A percentile compares a stretch with the other conserved stretches of the same genome.
phyloP scores from a whole-genome alignment of 495 filamentous ascomycete genomes.

The Daldinia childiae region DNA sequence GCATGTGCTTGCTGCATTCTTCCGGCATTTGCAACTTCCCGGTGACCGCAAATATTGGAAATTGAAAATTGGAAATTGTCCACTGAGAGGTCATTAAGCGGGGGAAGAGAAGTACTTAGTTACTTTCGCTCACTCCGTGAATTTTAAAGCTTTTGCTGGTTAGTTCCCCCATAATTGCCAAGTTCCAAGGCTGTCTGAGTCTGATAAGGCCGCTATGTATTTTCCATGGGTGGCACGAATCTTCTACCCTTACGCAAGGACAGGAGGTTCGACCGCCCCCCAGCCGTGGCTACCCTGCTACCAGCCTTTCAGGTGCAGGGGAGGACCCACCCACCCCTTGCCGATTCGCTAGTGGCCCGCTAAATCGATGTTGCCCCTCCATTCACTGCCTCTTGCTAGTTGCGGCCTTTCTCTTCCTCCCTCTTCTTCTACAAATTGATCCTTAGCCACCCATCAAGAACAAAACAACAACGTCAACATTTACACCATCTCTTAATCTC shows the following conservation, averaged over 20 bases:
- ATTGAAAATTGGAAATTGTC: no score
- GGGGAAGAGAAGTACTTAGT: no score
- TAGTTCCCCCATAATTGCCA: neutral
- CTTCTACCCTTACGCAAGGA: slow-evolving; percentile 14
- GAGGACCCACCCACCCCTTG: slow-evolving; percentile 33
- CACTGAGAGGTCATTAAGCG: no score
- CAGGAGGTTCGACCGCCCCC: slow-evolving; percentile 17
- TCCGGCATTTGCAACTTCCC: slow-evolving; percentile 32
- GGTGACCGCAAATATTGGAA: slow-evolving; percentile 5
- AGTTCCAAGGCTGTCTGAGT: neutral
- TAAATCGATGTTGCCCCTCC: slow-evolving; percentile 42
- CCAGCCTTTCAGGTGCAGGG: slow-evolving; percentile 24
- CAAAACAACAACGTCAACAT: slow-evolving; percentile 26
- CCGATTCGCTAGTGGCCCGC: slow-evolving; percentile 37
- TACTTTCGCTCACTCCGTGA: neutral
- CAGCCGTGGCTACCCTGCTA: neutral
- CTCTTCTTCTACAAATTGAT: slow-evolving; percentile 38
- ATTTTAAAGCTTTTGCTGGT: neutral
- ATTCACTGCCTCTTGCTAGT: slow-evolving; percentile 32
- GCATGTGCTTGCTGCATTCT: slow-evolving; percentile 34
- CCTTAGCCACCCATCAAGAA: slow-evolving; percentile 39
- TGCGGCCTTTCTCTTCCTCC: slow-evolving; percentile 41
- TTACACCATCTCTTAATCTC: slow-evolving; percentile 27
- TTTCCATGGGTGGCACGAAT: slow-evolving; percentile 34
- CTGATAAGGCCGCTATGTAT: slow-evolving; percentile 26